Percentiles rank a stretch among this genome's conserved stretches.
phyloP scores from a whole-genome alignment of 2,329 filamentous ascomycete species.

The Biscogniauxia mediterranea region DNA sequence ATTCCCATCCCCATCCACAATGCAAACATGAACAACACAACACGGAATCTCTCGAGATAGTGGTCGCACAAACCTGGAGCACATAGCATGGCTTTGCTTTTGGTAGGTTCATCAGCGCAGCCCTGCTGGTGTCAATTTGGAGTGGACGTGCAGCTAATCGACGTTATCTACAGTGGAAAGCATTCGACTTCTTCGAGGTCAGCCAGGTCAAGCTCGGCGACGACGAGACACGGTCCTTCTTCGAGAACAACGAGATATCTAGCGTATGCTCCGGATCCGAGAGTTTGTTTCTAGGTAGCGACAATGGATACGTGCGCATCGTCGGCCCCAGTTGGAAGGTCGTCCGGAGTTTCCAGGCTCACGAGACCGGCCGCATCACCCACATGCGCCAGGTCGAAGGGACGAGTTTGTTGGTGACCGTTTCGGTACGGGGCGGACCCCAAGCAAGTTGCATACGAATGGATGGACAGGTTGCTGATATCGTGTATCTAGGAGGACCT shows the following conservation, averaged over 20 bases:
- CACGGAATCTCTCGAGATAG: conserved; percentile 19
- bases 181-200: conserved; percentile 99
- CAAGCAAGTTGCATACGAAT: not conserved
- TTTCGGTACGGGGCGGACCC: conserved; percentile 51
- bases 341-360: conserved; percentile 80
- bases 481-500: conserved; percentile 67
- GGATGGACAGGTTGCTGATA: conserved; percentile 25
- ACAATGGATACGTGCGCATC: conserved; percentile 83
- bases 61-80: conserved; percentile 18
- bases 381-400: conserved; percentile 91
- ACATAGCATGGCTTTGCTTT: conserved; percentile 34
- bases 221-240: conserved; percentile 73
- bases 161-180: conserved; percentile 74
- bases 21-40: conserved; percentile 13
- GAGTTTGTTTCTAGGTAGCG: conserved; percentile 83
- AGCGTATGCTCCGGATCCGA: conserved; percentile 84
- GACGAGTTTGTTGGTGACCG: conserved; percentile 80
- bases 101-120: conserved; percentile 22
- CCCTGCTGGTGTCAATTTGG: not conserved
- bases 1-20: conserved; percentile 3
- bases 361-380: conserved; percentile 76
- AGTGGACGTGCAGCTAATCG: conserved; percentile 13
- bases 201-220: conserved; percentile 77
- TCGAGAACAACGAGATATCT: conserved; percentile 80
- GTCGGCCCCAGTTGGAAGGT: conserved; percentile 86